Evolutionary conservation across 805 yeast species (phyloP), one percentile per base, ranked within the genome.

Genomic region (Maudiozyma turicensis): DNA sequence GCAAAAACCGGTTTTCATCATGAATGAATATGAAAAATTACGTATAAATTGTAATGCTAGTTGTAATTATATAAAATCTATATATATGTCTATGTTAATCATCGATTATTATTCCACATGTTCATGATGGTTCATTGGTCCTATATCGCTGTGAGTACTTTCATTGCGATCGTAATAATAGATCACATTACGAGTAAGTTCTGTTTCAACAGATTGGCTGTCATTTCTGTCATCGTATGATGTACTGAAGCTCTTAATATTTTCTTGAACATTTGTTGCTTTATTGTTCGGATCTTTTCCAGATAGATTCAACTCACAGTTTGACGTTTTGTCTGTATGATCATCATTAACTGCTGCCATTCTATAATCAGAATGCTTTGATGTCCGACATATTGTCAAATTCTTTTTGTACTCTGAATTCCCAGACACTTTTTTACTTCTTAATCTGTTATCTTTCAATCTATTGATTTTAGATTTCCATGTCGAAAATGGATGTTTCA

Each of bases 141-240:
- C 11, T 7, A 38, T 14, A 11, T n/a, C 20, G 29, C 40, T 38
- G 13, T 9, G 26, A 3, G 28, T 14, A 5, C 26, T 34, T 13
- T 11, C n/a, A 5, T 14, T 14, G 11, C 20, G 40, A 20, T 47
- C 39, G 34, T 43, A 56, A 42, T 59, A 53, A 40, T 58, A 63
- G n/a, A 64, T 58, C 44, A 55, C 55, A 44, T 64, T 64, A 45
- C 66, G 59, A 7, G 63, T 59, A 37, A 64, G 52, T 44, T 59
- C 58, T 2, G 68, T 64, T 40, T 64, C 68, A 13, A 55, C 48
- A 44, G 65, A 61, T 10, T 43, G 46, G 9, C 33, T 33, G 28
- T 44, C 47, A 31, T n/a, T 14, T 26, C 33, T 15, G 10, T 28
- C 33, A 10, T 40, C 43, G 15, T 29, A 40, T 5, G 43, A 40